Base-by-base conservation (phyloP, 1,284 basidiomycete species). In the Leucoagaricus sp. region DNA sequence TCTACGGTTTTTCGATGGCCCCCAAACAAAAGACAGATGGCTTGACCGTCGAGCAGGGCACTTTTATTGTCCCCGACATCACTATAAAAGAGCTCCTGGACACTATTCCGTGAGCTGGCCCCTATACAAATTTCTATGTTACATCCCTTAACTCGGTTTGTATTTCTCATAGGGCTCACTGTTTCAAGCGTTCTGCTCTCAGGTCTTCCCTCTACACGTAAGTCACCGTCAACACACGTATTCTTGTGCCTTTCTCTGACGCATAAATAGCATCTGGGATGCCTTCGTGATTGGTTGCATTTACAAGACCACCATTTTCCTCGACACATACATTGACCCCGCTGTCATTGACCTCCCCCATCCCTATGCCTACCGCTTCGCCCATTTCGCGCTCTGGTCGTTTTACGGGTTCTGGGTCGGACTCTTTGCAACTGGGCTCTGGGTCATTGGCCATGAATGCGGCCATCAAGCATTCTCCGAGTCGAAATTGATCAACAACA, bases 401-500 rank as follows among this genome's bases (percentile, higher is more conserved):
- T 61, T 89, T 44, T 98, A 98, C 75, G 81, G 85, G 56, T 87
- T 97, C 74, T 80, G 81, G 63, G 77, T 87, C n/a, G 96, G 96
- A 56, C 83, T 97, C 47, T 92, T 95, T 60, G 89, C 84, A 26
- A 99, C 96, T 29, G 97, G 96, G 65, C 75, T 98, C 52, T 98
- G 96, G 96, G 90, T 98, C 63, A 80, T 97, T 61, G 96, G 89
- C 41, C 91, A 93, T 64, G 89, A 95, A 71, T 93, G 91, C 67
- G 96, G 97, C 46, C 97, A 99, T 75, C 96, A 98, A 74, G 92
- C 93, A 0, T 99, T 94, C 80, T 97, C 94, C n/a, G 87, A 95
- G 61, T 96, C 90, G 63, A 99, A 98, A 79, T 72, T 80, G 28
- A 81, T 98, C 74, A 99, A 99, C 81, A 95, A 98, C 81, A 73